phyloP scores from a whole-genome alignment of 805 yeast genomes.

The Wickerhamiella galacta region DNA sequence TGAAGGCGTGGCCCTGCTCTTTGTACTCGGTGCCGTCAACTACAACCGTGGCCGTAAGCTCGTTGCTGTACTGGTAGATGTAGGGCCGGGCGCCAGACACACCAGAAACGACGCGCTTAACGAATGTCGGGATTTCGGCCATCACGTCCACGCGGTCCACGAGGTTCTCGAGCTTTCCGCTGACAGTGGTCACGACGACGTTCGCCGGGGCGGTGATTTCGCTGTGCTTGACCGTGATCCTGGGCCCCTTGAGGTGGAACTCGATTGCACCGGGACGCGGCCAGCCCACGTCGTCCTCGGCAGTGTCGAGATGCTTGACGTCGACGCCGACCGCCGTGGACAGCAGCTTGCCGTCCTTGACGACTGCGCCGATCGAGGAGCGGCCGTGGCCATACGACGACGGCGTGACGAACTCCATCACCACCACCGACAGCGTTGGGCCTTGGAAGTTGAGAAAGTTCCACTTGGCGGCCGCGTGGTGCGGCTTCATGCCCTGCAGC shows the following conservation, averaged over 20 bases:
- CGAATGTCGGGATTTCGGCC: slow-evolving; percentile 91
- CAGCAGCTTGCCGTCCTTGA: slow-evolving; percentile 45
- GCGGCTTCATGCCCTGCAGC: slow-evolving; percentile 97
- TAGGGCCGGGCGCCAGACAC: slow-evolving; percentile 95
- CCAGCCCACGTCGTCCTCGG: slow-evolving; percentile 67
- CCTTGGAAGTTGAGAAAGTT: slow-evolving; percentile 84
- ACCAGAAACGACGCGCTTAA: slow-evolving; percentile 82
- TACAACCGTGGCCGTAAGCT: slow-evolving; percentile 31
- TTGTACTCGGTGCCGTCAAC: slow-evolving; percentile 26
- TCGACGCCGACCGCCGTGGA: slow-evolving; percentile 51
- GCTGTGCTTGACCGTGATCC: slow-evolving; percentile 28
- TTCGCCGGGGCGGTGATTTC: slow-evolving; percentile 19
- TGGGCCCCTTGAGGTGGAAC: slow-evolving; percentile 39
- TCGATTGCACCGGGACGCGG: slow-evolving; percentile 56
- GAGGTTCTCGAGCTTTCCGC: slow-evolving; percentile 42
- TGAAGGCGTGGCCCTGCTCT: slow-evolving; percentile 53
- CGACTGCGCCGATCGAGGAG: slow-evolving; percentile 64
- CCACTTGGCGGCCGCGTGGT: slow-evolving; percentile 96
- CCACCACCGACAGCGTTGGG: slow-evolving; percentile 49
- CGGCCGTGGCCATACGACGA: slow-evolving; percentile 68
- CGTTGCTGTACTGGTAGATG: slow-evolving; percentile 78
- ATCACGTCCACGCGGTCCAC: slow-evolving; percentile 92
- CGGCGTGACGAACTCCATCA: slow-evolving; percentile 95
- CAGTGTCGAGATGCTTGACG: slow-evolving; percentile 38
- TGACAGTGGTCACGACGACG: slow-evolving; percentile 30